phyloP scores from a whole-genome alignment of 768 basidiomycete genomes.

The Jaapia argillacea region DNA sequence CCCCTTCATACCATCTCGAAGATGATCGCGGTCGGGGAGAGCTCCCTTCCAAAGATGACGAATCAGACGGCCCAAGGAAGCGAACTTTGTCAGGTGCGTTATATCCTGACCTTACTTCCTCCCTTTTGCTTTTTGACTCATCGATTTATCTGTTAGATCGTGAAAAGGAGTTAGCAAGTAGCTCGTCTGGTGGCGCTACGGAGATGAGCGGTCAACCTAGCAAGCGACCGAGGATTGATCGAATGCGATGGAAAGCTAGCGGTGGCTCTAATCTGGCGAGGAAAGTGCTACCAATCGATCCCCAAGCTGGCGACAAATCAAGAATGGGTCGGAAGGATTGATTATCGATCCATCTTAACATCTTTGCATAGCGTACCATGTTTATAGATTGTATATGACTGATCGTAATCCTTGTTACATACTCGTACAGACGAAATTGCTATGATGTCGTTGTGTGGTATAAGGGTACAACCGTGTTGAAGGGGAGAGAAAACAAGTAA shows the following conservation, averaged over 20 bases:
- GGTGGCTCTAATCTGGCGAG: constrained; percentile 6
- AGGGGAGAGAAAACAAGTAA: constrained; percentile 13
- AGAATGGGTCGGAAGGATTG: constrained; percentile 45
- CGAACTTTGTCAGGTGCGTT: constrained; percentile 58
- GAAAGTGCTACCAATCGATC: constrained; percentile 54
- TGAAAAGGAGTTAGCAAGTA: constrained; percentile 39
- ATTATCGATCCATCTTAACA: no score
- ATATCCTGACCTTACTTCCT: no score
- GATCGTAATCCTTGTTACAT: no score
- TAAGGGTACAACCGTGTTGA: no score
- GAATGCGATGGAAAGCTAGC: constrained; percentile 32
- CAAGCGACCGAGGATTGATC: constrained; percentile 53
- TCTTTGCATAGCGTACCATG: no score
- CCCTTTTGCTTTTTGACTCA: no score
- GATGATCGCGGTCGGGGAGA: no score
- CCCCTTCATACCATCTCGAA: no score
- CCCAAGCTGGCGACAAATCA: constrained; percentile 46
- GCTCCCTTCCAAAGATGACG: constrained; percentile 44
- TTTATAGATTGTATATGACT: not conserved
- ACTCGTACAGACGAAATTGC: no score
- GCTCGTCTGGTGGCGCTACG: constrained; percentile 20
- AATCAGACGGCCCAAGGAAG: constrained; percentile 56
- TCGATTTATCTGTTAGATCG: no score
- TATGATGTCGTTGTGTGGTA: no score
- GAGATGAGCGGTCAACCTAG: constrained; percentile 32